Evolutionary conservation across 148 eudicot genomes (phyloP), one percentile per base, ranked within the genome.

Genomic region (Nepenthes mirabilis): DNA sequence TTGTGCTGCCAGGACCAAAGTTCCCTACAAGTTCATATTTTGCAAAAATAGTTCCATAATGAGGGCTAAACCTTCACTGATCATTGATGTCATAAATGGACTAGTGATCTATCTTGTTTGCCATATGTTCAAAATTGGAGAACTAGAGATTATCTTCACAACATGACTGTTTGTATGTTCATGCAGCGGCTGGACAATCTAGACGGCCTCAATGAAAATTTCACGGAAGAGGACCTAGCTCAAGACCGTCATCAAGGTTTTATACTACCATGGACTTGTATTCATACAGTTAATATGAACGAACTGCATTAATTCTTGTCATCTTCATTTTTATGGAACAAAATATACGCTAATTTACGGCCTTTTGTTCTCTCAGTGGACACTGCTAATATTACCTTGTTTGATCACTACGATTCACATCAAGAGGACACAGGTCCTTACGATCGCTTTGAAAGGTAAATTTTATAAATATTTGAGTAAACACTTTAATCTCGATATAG

Each of bases 401-500:
- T 68, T 66, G 98, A 91, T 60, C 67, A 64, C 2, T 79, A 61
- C 70, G 83, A 79, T 69, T 70, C 82, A 34, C 57, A 43, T 74
- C 87, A 73, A 74, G 76, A 77, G 40, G 85, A 79, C 56, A 58
- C 77, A 11, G 69, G 75, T 51, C 61, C 61, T 5, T 75, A 60
- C 68, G 74, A 81, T 70, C 91, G 75, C 61, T 89, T 77, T 61
- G 99, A 94, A 65, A 86, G 99, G 99, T 93, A 72, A 64, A 32
- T 52, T 56, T 33, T 14, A n/a, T 3, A 5, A n/a, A 11, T 45
- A 45, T 45, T 40, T 4, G 6, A 40, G 8, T 40, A 8, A 4
- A 40, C 6, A 40, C 45, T n/a, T 49, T 11, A 11, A 6, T n/a
- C 2, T 49, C 52, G 11, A 49, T 2, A 49, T 49, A 49, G 13